A percentile compares a stretch with the other conserved stretches of the same genome.
Conservation (phyloP, 1,139 yeast genomes). For the Suhomyces bribrorum region DNA sequence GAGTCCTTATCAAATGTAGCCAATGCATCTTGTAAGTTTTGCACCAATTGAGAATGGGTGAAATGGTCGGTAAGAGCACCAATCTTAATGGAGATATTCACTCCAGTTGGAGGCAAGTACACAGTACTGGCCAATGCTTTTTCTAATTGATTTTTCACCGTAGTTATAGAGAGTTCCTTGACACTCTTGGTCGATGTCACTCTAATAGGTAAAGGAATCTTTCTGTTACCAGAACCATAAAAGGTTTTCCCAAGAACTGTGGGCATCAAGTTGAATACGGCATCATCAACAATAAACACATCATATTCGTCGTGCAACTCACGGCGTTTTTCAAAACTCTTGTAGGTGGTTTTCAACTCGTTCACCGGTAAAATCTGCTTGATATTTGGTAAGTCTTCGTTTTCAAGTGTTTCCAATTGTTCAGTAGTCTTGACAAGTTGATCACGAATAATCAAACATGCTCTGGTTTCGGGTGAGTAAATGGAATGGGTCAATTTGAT, state of each 20-base stretch:
- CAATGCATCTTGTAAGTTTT: conserved; percentile 61
- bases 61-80: conserved; percentile 53
- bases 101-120: conserved; percentile 75
- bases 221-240: conserved; percentile 52
- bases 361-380: conserved; percentile 53
- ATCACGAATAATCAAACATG: conserved; percentile 78
- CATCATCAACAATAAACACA: conserved; percentile 81
- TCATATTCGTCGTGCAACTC: conserved; percentile 62
- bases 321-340: conserved; percentile 71
- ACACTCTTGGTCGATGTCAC: conserved; percentile 39
- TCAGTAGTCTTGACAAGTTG: conserved; percentile 57
- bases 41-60: conserved; percentile 36
- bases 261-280: conserved; percentile 77
- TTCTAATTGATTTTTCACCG: conserved; percentile 60
- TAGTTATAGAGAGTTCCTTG: conserved; percentile 52
- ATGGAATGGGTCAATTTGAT: conserved; percentile 57
- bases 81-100: conserved; percentile 62
- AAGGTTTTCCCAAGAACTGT: conserved; percentile 79
- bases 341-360: conserved; percentile 65
- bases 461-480: conserved; percentile 46
- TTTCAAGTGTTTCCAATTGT: conserved; percentile 62
- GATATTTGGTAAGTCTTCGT: conserved; percentile 49
- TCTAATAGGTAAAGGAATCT: conserved; percentile 73
- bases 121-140: conserved; percentile 60
- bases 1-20: conserved; percentile 45